Conservation (phyloP, 768 basidiomycete species). For the Naganishia randhawae region DNA sequence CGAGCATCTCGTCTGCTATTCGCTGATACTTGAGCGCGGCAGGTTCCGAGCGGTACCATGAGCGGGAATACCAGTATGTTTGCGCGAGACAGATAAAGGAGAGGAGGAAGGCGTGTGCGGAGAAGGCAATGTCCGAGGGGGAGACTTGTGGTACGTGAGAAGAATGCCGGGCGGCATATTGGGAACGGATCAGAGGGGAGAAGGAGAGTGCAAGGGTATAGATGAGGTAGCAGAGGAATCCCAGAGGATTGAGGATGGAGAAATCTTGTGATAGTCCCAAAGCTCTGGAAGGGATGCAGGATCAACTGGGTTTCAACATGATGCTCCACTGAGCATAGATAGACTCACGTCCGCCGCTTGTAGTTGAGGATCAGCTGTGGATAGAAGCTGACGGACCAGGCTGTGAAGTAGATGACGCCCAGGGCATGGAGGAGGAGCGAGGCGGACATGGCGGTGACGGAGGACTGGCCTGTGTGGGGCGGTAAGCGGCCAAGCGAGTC, state of each 20-base stretch:
- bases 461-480: neutral
- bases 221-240: constrained; percentile 48
- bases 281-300: constrained; percentile 34
- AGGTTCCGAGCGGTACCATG: neutral
- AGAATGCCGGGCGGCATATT: constrained; percentile 51
- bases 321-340: constrained; percentile 16
- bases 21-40: constrained; percentile 3
- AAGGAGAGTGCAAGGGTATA: constrained; percentile 49
- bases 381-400: constrained; percentile 52
- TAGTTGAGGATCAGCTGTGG: constrained; percentile 52
- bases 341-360: constrained; percentile 45
- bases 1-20: constrained; percentile 20
- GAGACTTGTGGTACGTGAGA: constrained; percentile 51
- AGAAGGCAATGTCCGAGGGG: constrained; percentile 53
- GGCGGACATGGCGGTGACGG: neutral
- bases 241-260: constrained; percentile 51
- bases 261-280: constrained; percentile 52
- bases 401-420: constrained; percentile 47
- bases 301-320: too few relatives aligned
- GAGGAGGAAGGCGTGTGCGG: constrained; percentile 49
- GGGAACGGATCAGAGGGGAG: constrained; percentile 41
- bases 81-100: constrained; percentile 47
- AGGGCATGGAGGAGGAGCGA: constrained; percentile 19
- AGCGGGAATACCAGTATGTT: constrained; percentile 45
- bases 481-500: too few relatives aligned